Base-by-base conservation (phyloP, 1,284 basidiomycete genomes). In the Rhodofomes roseus region DNA sequence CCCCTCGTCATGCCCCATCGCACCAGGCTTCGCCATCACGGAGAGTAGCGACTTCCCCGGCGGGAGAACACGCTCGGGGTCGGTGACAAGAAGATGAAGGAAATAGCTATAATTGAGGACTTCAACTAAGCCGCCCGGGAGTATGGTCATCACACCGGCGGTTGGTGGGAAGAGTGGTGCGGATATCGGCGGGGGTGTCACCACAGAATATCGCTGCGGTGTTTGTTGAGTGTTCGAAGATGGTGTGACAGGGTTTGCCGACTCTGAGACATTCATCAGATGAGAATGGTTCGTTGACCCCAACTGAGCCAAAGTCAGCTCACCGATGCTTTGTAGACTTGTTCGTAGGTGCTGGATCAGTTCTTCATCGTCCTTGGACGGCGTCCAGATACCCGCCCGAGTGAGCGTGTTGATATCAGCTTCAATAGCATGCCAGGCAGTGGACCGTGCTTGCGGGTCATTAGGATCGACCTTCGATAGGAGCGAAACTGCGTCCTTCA, bases 31-130 rank as follows among this genome's bases (percentile, higher is more conserved):
- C 22, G 81, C 76, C 73, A 90, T 72, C 71, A 85, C 78, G 9
- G 88, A 86, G 1, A 87, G 69, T 1, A 91, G 74, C 0, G 86
- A 87, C 70, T 91, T 90, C 41, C 86, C 87, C 0, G 83, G 80
- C 0, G 89, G 85, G 16, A 92, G 73, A 22, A 88, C 78, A 27
- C 76, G 77, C 0, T 74, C 65, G 3, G 87, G 82, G 36, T 86
- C 79, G 1, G 79, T 85, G 1, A 83, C 82, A 16, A 92, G 81
- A 7, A 83, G 65, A 66, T 87, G 85, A 11, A 92, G 77, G 60
- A 88, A 83, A 65, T 85, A 84, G 0, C 80, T 77, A 54, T 86
- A 77, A 61, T 86, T 80, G 44, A 89, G 71, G 25, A 76, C 62
- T 39, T 84, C 76, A 14, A 83, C 65, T 20, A 87, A 76, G 60